These are phyloP conservation scores for Phialocephala sp. DNA, from an alignment of 2,329 filamentous ascomycete species.

Conservation along the genomic window DNA sequence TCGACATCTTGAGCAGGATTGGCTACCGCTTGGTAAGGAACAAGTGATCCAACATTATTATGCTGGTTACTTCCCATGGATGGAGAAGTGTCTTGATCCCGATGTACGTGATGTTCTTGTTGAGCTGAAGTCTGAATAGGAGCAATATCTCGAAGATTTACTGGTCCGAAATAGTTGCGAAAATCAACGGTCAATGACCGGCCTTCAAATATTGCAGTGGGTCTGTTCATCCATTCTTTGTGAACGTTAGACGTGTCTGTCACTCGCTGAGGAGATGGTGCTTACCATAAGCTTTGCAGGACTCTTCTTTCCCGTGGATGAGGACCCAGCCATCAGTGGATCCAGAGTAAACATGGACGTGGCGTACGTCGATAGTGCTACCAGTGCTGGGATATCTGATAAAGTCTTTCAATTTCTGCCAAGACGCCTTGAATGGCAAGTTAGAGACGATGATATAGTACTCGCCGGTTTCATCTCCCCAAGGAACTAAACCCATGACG, in stretches of 20 bases:
- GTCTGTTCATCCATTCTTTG: conserved; percentile 27
- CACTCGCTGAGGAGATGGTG: background rate
- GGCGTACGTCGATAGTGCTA: conserved; percentile 32
- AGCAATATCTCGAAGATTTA: conserved; percentile 23
- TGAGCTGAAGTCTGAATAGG: conserved; percentile 4
- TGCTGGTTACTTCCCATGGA: background rate
- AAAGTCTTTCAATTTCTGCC: conserved; percentile 39
- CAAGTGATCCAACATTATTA: background rate
- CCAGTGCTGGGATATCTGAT: conserved; percentile 30
- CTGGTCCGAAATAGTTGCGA: conserved; percentile 34
- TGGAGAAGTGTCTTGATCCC: background rate
- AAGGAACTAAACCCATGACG: background rate
- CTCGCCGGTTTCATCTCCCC: conserved; percentile 2
- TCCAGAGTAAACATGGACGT: conserved; percentile 33
- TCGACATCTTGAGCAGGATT: background rate
- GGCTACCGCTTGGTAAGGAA: background rate
- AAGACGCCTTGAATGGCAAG: conserved; percentile 31
- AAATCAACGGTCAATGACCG: conserved; percentile 33
- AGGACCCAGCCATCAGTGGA: conserved; percentile 35
- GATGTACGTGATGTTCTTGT: background rate
- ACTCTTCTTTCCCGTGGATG: conserved; percentile 33
- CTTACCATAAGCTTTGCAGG: conserved; percentile 33
- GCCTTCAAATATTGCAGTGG: conserved; percentile 23
- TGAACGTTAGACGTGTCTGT: background rate
- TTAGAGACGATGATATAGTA: conserved; percentile 25